Percentiles rank a stretch among this genome's conserved stretches.
phyloP scores from a whole-genome alignment of 768 basidiomycete genomes.

The Hydnomerulius pinastri region DNA sequence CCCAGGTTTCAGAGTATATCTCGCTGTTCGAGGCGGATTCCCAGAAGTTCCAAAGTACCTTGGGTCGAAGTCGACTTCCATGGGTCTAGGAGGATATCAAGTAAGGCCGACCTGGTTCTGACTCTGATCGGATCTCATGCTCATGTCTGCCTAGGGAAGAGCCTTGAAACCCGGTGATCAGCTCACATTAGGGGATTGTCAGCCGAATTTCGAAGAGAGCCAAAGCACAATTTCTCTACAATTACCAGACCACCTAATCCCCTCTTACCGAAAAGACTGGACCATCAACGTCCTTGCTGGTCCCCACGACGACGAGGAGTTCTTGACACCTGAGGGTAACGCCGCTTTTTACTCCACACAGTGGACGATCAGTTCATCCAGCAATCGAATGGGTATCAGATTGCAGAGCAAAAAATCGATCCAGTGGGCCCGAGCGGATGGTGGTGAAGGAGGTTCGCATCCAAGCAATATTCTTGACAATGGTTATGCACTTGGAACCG shows the following conservation, averaged over 20 bases:
- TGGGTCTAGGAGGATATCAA: slow-evolving; percentile 64
- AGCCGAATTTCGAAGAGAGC: slow-evolving; percentile 19
- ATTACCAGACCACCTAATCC: slow-evolving; percentile 36
- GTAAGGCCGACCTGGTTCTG: slow-evolving; percentile 25
- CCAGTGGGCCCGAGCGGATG: slow-evolving; percentile 54
- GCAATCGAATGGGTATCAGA: slow-evolving; percentile 66
- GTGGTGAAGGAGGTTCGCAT: slow-evolving; percentile 70
- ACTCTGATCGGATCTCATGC: slow-evolving; percentile 8
- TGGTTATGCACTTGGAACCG: slow-evolving; percentile 52
- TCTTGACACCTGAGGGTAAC: slow-evolving; percentile 50
- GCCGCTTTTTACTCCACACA: slow-evolving; percentile 49
- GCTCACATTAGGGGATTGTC: slow-evolving; percentile 41
- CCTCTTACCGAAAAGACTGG: slow-evolving; percentile 52
- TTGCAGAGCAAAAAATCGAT: slow-evolving; percentile 48
- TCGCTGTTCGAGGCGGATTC: slow-evolving; percentile 61
- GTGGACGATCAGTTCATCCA: slow-evolving; percentile 57
- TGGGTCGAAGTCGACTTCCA: slow-evolving; percentile 65
- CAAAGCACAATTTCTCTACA: neutral
- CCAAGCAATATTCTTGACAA: slow-evolving; percentile 69
- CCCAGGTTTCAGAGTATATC: slow-evolving; percentile 54
- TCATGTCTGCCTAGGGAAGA: slow-evolving; percentile 43
- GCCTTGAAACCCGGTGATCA: slow-evolving; percentile 53
- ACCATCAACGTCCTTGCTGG: slow-evolving; percentile 56
- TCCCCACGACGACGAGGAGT: slow-evolving; percentile 62
- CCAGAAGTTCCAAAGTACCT: slow-evolving; percentile 57